Evolutionary conservation across 768 basidiomycete genomes (phyloP).

Genomic region (Trametes cinnabarina): DNA sequence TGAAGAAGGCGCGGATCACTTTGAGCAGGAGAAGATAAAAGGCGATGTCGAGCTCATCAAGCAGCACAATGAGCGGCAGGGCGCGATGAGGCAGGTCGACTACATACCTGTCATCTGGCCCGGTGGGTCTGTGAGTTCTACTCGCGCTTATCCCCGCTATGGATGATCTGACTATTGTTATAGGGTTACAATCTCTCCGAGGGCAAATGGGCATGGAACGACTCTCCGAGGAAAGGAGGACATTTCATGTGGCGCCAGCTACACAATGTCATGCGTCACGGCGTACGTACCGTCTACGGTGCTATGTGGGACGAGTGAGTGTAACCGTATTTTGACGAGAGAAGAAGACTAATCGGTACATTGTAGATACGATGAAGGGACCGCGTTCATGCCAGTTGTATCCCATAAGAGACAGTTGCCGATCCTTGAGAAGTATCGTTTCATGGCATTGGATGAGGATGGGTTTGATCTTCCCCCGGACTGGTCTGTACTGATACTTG

Average conservation of each 20-base stretch:
- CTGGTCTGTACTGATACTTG: conserved; percentile 50
- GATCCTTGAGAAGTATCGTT: conserved; percentile 51
- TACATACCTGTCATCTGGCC: conserved; percentile 85
- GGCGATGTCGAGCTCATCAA: conserved; percentile 62
- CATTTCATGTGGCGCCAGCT: conserved; percentile 79
- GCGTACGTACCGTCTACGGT: conserved; percentile 67
- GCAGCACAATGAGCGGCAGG: conserved; percentile 41
- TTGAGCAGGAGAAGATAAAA: conserved; percentile 60
- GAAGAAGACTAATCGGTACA: conserved; percentile 4
- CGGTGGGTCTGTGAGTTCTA: conserved; percentile 68
- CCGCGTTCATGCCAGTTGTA: conserved; percentile 75
- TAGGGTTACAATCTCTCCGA: conserved; percentile 71
- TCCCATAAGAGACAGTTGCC: conserved; percentile 58
- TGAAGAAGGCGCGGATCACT: conserved; percentile 60
- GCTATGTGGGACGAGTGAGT: conserved; percentile 87
- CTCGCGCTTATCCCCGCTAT: neutral
- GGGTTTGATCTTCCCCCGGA: conserved; percentile 76
- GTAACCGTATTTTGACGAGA: neutral
- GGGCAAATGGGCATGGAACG: conserved; percentile 72
- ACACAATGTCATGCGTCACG: conserved; percentile 59
- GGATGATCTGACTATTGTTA: neutral
- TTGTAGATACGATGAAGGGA: conserved; percentile 81
- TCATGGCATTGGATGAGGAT: conserved; percentile 75
- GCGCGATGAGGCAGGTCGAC: conserved; percentile 51
- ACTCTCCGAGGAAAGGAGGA: conserved; percentile 69